phyloP scores from a whole-genome alignment of 163 green algal genomes.

The Scenedesmus sp. region DNA sequence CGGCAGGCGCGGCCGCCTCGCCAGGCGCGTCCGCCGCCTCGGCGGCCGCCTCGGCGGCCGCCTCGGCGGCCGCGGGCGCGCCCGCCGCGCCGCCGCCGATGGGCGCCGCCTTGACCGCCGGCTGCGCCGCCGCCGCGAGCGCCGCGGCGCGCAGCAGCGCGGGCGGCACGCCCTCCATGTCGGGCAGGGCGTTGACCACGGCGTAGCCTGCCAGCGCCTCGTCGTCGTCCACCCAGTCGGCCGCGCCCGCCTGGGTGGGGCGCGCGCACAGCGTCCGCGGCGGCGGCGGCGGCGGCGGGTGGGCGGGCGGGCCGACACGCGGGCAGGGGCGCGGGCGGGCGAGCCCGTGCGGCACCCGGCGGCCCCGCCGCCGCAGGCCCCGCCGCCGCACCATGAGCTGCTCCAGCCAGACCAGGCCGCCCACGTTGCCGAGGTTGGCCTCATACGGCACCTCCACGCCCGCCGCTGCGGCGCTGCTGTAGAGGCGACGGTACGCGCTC shows the following conservation, averaged over 20 bases:
- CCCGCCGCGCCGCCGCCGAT: not conserved
- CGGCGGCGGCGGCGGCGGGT: too few relatives aligned
- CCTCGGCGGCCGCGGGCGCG: not conserved
- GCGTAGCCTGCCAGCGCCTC: slow-evolving; percentile 48
- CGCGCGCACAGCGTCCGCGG: too few relatives aligned
- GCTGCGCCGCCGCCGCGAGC: slow-evolving; percentile 13
- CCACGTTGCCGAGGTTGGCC: slow-evolving; percentile 49
- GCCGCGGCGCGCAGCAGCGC: slow-evolving; percentile 36
- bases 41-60: not conserved
- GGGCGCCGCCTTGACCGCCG: slow-evolving; percentile 15
- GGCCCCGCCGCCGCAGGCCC: too few relatives aligned
- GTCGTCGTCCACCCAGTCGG: slow-evolving; percentile 56
- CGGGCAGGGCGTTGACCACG: slow-evolving; percentile 57
- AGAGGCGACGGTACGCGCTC: slow-evolving; percentile 53
- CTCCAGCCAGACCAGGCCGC: slow-evolving; percentile 52
- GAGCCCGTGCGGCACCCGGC: too few relatives aligned
- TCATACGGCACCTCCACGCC: slow-evolving; percentile 56
- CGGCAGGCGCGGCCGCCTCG: not conserved
- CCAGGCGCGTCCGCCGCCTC: not conserved
- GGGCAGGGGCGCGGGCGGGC: not conserved
- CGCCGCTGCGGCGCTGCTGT: slow-evolving; percentile 32
- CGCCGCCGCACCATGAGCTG: slow-evolving; percentile 32
- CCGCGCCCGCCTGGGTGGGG: slow-evolving; percentile 28
- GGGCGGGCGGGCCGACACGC: not conserved
- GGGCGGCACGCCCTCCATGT: slow-evolving; percentile 45